Conservation (phyloP, 345 rosid species). For the Euphorbia peplus region DNA sequence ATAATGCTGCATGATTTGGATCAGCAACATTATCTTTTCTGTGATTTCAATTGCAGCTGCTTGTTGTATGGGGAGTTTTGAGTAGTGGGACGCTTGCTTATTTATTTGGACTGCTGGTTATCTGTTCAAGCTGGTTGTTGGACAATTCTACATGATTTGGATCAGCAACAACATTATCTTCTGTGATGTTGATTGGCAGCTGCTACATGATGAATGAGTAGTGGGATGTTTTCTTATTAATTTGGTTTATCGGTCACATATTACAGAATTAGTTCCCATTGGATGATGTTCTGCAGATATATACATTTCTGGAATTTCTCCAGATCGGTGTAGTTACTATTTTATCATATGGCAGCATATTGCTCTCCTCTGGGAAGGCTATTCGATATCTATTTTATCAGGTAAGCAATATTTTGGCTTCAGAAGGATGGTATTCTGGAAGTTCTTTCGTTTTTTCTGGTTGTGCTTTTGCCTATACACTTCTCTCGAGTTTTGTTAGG, state of each 20-base stretch:
- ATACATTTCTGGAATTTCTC: background rate
- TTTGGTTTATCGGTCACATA: background rate
- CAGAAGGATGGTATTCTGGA: background rate
- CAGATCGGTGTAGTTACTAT: background rate
- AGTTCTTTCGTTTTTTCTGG: background rate
- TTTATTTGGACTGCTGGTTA: background rate
- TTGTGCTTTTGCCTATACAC: background rate
- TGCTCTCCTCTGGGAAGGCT: slow-evolving; percentile 1
- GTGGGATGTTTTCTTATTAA: background rate
- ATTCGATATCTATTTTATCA: background rate
- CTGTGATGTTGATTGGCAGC: background rate
- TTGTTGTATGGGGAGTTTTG: background rate
- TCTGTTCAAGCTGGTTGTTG: background rate
- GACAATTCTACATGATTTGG: background rate
- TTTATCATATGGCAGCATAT: background rate
- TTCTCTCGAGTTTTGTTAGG: background rate
- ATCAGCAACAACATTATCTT: background rate
- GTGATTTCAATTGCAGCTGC: background rate
- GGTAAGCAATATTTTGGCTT: background rate
- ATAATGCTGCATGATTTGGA: background rate
- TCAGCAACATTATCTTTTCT: background rate
- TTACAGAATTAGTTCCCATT: background rate
- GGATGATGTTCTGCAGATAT: background rate
- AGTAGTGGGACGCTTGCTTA: background rate
- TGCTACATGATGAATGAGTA: background rate